Percentiles rank a stretch among this genome's conserved stretches.
These are phyloP conservation scores for Penicillium sp. DNA, from an alignment of 2,329 filamentous ascomycete species.

Conservation along the genomic window DNA sequence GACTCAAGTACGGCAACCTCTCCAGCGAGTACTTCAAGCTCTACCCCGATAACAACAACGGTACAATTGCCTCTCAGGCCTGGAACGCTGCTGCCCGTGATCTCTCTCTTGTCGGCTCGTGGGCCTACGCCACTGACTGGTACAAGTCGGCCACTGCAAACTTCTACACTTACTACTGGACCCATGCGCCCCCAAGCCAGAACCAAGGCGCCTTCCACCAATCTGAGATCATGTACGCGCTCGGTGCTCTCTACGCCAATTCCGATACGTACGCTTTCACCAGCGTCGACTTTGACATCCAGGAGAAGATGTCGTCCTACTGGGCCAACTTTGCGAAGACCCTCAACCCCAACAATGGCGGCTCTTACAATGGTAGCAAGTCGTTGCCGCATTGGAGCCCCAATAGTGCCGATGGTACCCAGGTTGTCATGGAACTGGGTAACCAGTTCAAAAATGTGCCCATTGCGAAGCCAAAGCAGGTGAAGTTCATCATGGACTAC, in stretches of 20 bases:
- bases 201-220: slow-evolving; percentile 38
- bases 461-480: slow-evolving; percentile 20
- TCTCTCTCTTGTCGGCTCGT: slow-evolving; percentile 26
- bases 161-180: slow-evolving; percentile 42
- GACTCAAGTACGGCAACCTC: slow-evolving; percentile 34
- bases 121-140: slow-evolving; percentile 32
- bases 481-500: slow-evolving; percentile 26
- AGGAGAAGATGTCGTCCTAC: slow-evolving; percentile 33
- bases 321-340: slow-evolving; percentile 41
- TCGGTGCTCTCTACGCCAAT: slow-evolving; percentile 41
- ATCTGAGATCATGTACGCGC: slow-evolving; percentile 42
- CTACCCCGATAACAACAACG: slow-evolving; percentile 28
- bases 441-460: slow-evolving; percentile 22
- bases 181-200: slow-evolving; percentile 40
- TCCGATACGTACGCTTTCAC: slow-evolving; percentile 27
- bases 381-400: slow-evolving; percentile 21
- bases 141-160: slow-evolving; percentile 25
- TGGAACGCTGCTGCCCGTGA: slow-evolving; percentile 32
- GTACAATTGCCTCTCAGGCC: slow-evolving; percentile 21
- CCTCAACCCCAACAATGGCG: slow-evolving; percentile 27
- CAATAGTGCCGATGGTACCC: slow-evolving; percentile 22
- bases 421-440: slow-evolving; percentile 26
- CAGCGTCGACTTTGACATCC: slow-evolving; percentile 30
- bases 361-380: slow-evolving; percentile 20
- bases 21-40: slow-evolving; percentile 26